These are phyloP conservation scores for Xylaria sp. DNA, from an alignment of 2,329 filamentous ascomycete species.

Conservation along the genomic window DNA sequence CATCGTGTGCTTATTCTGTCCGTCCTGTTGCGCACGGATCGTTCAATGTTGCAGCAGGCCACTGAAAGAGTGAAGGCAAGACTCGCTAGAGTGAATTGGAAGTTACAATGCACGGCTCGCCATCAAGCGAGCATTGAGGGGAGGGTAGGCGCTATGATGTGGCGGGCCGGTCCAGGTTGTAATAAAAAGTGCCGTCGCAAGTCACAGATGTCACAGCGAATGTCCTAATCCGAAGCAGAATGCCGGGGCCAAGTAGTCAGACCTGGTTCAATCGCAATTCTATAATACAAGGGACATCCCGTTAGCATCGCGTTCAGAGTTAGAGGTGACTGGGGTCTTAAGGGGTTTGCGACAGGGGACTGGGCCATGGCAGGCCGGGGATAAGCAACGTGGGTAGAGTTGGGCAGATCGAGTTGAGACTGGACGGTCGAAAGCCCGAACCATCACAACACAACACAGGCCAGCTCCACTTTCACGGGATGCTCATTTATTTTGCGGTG, in stretches of 20 bases:
- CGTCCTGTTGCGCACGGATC: neutral
- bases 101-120: slow-evolving; percentile 25
- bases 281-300: slow-evolving; percentile 21
- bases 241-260: slow-evolving; percentile 17
- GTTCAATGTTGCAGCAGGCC: slow-evolving; percentile 4
- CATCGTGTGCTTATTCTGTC: slow-evolving; percentile 59
- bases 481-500: slow-evolving; percentile 25
- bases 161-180: slow-evolving; percentile 5
- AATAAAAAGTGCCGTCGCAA: slow-evolving; percentile 1
- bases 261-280: slow-evolving; percentile 20
- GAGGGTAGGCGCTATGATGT: slow-evolving; percentile 4
- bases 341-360: slow-evolving; percentile 26
- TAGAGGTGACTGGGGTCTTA: slow-evolving; percentile 22
- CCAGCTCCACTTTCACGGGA: slow-evolving; percentile 22
- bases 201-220: slow-evolving; percentile 10
- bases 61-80: neutral
- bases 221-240: slow-evolving; percentile 16
- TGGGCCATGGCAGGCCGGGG: slow-evolving; percentile 23
- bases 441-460: slow-evolving; percentile 25
- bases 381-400: slow-evolving; percentile 9
- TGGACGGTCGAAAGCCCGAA: slow-evolving; percentile 15
- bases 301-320: slow-evolving; percentile 29
- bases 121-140: slow-evolving; percentile 22
- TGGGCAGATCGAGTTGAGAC: slow-evolving; percentile 20
- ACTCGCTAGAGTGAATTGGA: slow-evolving; percentile 1